Conservation (phyloP, 768 basidiomycete genomes). For the Gloeostereum incarnatum region DNA sequence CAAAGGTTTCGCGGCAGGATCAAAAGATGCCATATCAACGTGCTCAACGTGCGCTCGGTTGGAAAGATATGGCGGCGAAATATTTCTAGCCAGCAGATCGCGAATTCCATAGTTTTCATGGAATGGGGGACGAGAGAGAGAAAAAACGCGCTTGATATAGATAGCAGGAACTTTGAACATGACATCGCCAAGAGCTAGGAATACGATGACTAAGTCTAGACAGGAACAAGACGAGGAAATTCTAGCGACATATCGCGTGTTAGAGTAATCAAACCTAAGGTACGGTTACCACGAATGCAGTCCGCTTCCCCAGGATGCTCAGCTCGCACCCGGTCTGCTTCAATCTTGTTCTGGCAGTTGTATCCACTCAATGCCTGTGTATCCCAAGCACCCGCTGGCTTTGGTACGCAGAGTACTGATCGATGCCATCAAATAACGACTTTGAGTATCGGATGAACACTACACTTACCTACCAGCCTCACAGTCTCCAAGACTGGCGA, state of each 20-base stretch:
- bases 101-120: constrained; percentile 5
- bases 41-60: constrained; percentile 10
- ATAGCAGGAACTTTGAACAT: constrained; percentile 9
- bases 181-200: constrained; percentile 9
- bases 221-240: background rate
- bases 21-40: background rate
- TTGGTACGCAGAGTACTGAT: background rate
- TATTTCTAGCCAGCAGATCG: constrained; percentile 7
- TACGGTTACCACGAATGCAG: constrained; percentile 5
- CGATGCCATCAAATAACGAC: background rate
- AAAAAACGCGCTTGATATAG: constrained; percentile 7
- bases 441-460: background rate
- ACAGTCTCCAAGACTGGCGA: constrained; percentile 4
- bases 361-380: constrained; percentile 2
- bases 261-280: constrained; percentile 8
- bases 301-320: constrained; percentile 10
- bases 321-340: constrained; percentile 5
- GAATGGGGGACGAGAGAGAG: constrained; percentile 5
- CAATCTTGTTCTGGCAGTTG: constrained; percentile 6
- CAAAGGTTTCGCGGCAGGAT: background rate
- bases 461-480: background rate
- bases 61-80: constrained; percentile 11
- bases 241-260: constrained; percentile 5
- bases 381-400: background rate
- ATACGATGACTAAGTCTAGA: background rate